phyloP scores from a whole-genome alignment of 2,329 filamentous ascomycete species.

The Claviceps cyperi region DNA sequence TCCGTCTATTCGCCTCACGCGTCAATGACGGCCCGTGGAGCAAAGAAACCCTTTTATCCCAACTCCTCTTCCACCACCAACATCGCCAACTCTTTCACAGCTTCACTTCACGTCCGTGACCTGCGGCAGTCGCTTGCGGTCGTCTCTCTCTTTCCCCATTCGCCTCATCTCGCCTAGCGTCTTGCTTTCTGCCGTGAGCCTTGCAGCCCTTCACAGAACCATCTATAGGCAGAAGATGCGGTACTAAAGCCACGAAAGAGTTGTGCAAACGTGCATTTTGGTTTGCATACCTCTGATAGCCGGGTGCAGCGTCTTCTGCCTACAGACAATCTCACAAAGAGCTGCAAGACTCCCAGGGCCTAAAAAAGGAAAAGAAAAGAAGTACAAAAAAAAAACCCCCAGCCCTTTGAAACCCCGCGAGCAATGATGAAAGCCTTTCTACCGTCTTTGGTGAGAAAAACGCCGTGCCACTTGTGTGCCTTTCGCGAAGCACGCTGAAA shows the following conservation, averaged over 20 bases:
- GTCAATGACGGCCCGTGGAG: conserved; percentile 1
- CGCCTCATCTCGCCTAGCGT: not conserved
- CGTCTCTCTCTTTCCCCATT: not conserved
- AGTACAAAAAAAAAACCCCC: not conserved
- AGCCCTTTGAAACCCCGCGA: not conserved
- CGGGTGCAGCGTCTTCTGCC: conserved; percentile 2
- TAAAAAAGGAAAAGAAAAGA: not conserved
- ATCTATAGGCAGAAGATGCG: too few species aligned
- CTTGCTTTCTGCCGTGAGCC: too few species aligned
- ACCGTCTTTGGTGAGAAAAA: too few species aligned
- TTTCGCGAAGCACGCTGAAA: not conserved
- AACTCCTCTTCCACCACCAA: conserved; percentile 1
- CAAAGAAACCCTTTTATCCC: conserved; percentile 1
- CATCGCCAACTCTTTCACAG: not conserved
- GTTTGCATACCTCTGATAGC: not conserved
- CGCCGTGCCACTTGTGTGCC: too few species aligned
- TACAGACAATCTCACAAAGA: conserved; percentile 2
- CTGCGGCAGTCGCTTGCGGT: not conserved
- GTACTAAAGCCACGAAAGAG: too few species aligned
- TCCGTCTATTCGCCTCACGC: conserved; percentile 1
- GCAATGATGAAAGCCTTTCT: too few species aligned
- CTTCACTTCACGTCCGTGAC: not conserved
- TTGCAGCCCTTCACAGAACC: too few species aligned
- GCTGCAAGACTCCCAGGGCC: not conserved
- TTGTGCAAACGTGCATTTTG: too few species aligned